These are phyloP conservation scores for Teunomyces gatunensis DNA, from an alignment of 805 yeast species.

Conservation along the genomic window DNA sequence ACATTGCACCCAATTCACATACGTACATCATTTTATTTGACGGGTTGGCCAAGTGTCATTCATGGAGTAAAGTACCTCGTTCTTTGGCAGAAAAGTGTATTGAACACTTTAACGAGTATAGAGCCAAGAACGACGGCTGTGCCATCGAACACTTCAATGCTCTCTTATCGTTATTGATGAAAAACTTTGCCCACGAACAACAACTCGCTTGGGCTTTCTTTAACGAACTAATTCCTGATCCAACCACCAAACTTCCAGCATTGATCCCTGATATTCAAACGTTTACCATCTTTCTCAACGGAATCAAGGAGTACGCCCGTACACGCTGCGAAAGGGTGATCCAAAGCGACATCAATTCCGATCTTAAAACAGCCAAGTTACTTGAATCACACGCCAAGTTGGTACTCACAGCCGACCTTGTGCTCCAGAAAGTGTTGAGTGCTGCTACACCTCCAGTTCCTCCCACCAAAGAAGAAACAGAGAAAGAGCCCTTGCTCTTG, in stretches of 20 bases:
- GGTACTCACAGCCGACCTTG: conserved; percentile 23
- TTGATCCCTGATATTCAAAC: conserved; percentile 33
- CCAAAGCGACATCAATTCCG: conserved; percentile 12
- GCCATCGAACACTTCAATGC: conserved; percentile 36
- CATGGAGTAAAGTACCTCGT: conserved; percentile 31
- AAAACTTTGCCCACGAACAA: conserved; percentile 32
- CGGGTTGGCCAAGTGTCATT: conserved; percentile 31
- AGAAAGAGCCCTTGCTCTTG: conserved; percentile 18
- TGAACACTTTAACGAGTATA: conserved; percentile 19
- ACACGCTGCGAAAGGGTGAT: conserved; percentile 14
- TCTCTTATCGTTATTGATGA: conserved; percentile 32
- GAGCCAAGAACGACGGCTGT: conserved; percentile 10
- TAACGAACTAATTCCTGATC: conserved; percentile 22
- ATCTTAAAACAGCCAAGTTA: conserved; percentile 20
- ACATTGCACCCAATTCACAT: conserved; percentile 50
- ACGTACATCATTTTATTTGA: conserved; percentile 34
- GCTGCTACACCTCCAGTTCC: conserved; percentile 35
- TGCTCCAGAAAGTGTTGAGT: conserved; percentile 23
- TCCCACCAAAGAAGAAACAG: conserved; percentile 26
- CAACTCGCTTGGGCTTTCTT: conserved; percentile 37
- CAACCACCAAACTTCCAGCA: conserved; percentile 10
- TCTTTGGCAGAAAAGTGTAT: conserved; percentile 19
- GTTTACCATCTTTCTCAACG: conserved; percentile 38
- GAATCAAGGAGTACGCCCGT: conserved; percentile 22
- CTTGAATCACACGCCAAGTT: conserved; percentile 28